Evolutionary conservation across 2,329 filamentous ascomycete genomes (phyloP).

Genomic region (Fusarium nanum): DNA sequence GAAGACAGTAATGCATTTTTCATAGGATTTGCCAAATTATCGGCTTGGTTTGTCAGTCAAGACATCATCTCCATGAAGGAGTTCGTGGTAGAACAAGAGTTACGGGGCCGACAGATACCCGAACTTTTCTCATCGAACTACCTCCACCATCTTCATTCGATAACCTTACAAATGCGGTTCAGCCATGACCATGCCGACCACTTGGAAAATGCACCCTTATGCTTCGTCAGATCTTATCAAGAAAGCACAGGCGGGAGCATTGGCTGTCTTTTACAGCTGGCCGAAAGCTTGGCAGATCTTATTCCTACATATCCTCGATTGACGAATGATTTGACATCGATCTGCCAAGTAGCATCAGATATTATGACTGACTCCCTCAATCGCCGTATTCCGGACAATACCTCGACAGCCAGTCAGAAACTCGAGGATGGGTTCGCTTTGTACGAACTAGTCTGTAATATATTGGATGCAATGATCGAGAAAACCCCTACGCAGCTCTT

Average conservation of each 20-base stretch:
- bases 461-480: slow-evolving; percentile 62
- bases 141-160: slow-evolving; percentile 57
- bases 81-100: slow-evolving; percentile 13
- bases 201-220: slow-evolving; percentile 15
- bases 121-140: slow-evolving; percentile 53
- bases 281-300: slow-evolving; percentile 54
- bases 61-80: slow-evolving; percentile 53
- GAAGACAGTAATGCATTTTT: slow-evolving; percentile 53
- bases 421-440: slow-evolving; percentile 57
- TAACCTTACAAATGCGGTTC: slow-evolving; percentile 38
- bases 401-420: slow-evolving; percentile 47
- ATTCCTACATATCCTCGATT: slow-evolving; percentile 61
- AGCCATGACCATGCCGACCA: slow-evolving; percentile 28
- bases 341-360: slow-evolving; percentile 52
- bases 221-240: slow-evolving; percentile 59
- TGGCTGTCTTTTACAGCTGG: slow-evolving; percentile 56
- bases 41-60: slow-evolving; percentile 63
- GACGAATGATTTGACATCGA: slow-evolving; percentile 56
- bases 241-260: slow-evolving; percentile 57
- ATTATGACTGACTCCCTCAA: slow-evolving; percentile 50
- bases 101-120: slow-evolving; percentile 31
- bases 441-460: slow-evolving; percentile 57
- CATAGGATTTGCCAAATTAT: slow-evolving; percentile 59
- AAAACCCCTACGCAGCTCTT: slow-evolving; percentile 66
- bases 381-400: slow-evolving; percentile 34